Base-by-base conservation (phyloP, 495 filamentous ascomycete species). In the Penicillium dipodomyicola region DNA sequence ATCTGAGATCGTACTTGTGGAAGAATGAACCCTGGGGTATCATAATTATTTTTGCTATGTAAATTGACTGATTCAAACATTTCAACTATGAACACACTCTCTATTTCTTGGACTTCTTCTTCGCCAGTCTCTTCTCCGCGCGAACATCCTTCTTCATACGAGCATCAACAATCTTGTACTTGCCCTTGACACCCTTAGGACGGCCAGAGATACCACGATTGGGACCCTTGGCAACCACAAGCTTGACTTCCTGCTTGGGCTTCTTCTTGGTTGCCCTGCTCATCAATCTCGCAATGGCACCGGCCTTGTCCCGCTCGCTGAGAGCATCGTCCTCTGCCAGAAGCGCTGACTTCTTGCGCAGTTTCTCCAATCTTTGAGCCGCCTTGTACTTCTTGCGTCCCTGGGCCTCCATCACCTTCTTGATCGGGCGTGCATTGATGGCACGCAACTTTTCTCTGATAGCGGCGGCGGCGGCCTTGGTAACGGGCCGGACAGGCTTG, bases 81-180 rank as follows among this genome's bases (percentile, higher is more conserved):
- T 40, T 37, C 42, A 64, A 17, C 45, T 65, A 65, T 63, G 39
- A 49, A 64, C 41, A 56, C 29, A 37, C 22, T 62, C 22, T 62
- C 39, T 61, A 73, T 48, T 66, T 68, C 57, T 72, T 66, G 3
- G 53, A 25, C 71, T 80, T 83, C 69, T 83, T 87, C 78, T 89
- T 89, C 43, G 83, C 84, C 55, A 84, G 63, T 67, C 94, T 85
- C 82, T 97, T 99, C 74, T 89, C 80, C 14, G 88, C 95, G 67
- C 94, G 82, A 51, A 93, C 83, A 80, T 99, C 94, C 87, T 99
- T 99, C 85, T 96, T 97, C 84, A 99, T 84, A 60, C 94, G 82
- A 17, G 88, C 77, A 78, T 99, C 94, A 58, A 99, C 94, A 80
- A 99, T 96, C 87, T 97, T 97, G 74, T 98, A 98, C 67, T 88